Base-by-base conservation (phyloP, 371 early-diverging fungal species). In the Scutellospora calospora region DNA sequence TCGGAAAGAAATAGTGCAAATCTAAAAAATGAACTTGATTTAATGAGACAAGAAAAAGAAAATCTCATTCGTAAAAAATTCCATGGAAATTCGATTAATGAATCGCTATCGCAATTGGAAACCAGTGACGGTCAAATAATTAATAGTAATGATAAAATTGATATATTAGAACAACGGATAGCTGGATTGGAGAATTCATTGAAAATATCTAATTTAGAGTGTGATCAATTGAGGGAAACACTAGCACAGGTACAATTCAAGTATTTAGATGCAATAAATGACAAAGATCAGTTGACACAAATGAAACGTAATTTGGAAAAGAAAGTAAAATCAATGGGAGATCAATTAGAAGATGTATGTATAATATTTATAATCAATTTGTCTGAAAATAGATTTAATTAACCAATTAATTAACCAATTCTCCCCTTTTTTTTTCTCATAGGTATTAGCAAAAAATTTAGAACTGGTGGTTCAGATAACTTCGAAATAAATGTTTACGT, bases 191-290 rank as follows among this genome's bases (percentile, higher is more conserved):
- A 74, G 31, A 74, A 74, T 35, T 31, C 33, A 1, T 29, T 74
- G 20, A 33, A 54, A n/a, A 18, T 18, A 9, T 54, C 74, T 2
- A 27, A 54, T 38, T 22, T 14, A 8, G 55, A 74, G 31, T 74
- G 55, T 55, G 16, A 55, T 1, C 52, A 31, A 74, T 74, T 74
- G 74, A 54, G 54, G 18, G 74, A 74, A 35, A 57, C 27, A 33
- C 14, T 74, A n/a, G n/a, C 31, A 1, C 0, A 55, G 4, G 35
- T 55, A 20, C 54, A 74, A 74, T 25, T 29, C 29, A 74, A 33
- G 12, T 74, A 35, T 74, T 52, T 31, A 25, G 35, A 74, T 29
- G 27, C 74, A 14, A 29, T 74, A 25, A 51, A 16, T 74, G 74
- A 74, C 25, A 74, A 74, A 57, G 74, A 54, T 55, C 52, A 74